phyloP scores from a whole-genome alignment of 306 rosid species.

The Quercus rubra region DNA sequence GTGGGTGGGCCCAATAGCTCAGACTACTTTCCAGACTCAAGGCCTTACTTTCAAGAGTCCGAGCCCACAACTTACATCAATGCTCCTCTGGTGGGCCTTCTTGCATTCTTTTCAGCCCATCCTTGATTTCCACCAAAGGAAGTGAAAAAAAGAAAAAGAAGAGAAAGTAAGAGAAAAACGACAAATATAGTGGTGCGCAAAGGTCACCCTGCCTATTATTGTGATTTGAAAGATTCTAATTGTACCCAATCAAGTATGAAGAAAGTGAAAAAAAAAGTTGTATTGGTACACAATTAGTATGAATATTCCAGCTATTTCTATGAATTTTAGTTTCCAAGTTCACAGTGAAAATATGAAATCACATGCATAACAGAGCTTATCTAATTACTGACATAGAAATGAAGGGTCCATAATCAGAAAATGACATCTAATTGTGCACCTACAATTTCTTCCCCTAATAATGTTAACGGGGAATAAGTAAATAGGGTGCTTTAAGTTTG shows the following conservation, averaged over 20 bases:
- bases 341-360: too few relatives aligned
- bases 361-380: too few relatives aligned
- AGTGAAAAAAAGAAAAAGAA: background rate
- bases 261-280: background rate
- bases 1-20: slow-evolving; percentile 89
- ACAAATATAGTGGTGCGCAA: slow-evolving; percentile 34
- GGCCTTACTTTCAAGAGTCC: slow-evolving; percentile 82
- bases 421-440: too few relatives aligned
- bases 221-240: slow-evolving; percentile 20
- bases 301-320: background rate
- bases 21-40: slow-evolving; percentile 80
- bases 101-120: slow-evolving; percentile 81
- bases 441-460: too few relatives aligned
- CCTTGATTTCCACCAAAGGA: slow-evolving; percentile 23
- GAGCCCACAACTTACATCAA: slow-evolving; percentile 96
- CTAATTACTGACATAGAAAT: too few relatives aligned
- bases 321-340: background rate
- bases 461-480: too few relatives aligned
- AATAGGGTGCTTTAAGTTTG: too few relatives aligned
- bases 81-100: slow-evolving; percentile 88
- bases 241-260: slow-evolving; percentile 4
- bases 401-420: too few relatives aligned
- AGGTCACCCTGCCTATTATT: slow-evolving; percentile 33
- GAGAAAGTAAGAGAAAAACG: background rate
- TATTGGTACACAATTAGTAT: background rate